Base-by-base conservation (phyloP, 306 rosid species). In the Hippophae gyantsensis region DNA sequence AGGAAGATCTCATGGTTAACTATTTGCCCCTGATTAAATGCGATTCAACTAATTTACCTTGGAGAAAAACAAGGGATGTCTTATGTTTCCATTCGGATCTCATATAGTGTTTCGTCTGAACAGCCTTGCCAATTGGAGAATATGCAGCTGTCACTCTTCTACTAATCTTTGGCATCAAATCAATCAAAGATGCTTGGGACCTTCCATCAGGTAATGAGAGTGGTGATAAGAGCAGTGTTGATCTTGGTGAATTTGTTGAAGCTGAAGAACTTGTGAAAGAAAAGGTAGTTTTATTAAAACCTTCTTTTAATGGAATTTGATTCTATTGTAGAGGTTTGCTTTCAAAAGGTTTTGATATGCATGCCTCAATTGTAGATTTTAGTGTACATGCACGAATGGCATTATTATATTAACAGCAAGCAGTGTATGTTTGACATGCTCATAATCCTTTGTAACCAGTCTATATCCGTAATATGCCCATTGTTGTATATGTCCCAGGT, bases 51-150 rank as follows among this genome's bases (percentile, higher is more conserved):
- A 23, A 1, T 13, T 12, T 49, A 12, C 8, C 26, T 13, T n/a
- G n/a, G n/a, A 13, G 14, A 12, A n/a, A 47, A 47, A 49, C 38
- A 32, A 32, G 38, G 38, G 38, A 32, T 32, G 38, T 32, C 38
- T 32, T 32, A 2, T 32, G 38, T 32, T 32, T 32, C 38, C 38
- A 32, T 32, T 32, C 38, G 54, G 43, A 54, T 42, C 69, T 13
- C 54, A 9, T 69, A 74, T 60, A 54, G 52, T 63, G 72, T 57
- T 18, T 75, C 61, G 63, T 69, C 43, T 68, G 43, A 58, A 66
- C 84, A 92, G 99, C 99, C 63, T 67, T 88, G 86, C 96, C 99
- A 32, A 81, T 92, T 51, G 99, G 99, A 80, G 99, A 88, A 73
- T 92, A 92, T 72, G 95, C 95, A 27, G 99, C 96, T 2, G 88